These are phyloP conservation scores for Spathaspora girioi DNA, from an alignment of 805 yeast species.

Conservation along the genomic window DNA sequence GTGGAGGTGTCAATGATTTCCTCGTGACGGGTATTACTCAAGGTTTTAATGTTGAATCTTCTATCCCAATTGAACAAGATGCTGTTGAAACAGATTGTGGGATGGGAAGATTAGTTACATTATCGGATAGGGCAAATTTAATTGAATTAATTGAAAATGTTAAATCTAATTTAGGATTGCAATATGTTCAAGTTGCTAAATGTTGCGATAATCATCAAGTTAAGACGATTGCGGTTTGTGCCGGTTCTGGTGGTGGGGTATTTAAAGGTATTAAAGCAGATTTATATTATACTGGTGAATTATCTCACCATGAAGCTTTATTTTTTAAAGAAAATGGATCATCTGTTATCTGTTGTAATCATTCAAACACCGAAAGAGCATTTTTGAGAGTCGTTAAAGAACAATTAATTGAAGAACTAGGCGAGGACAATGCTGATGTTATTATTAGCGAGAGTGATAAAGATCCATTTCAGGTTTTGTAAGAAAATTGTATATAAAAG, in stretches of 20 bases:
- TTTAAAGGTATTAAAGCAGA: slow-evolving; percentile 63
- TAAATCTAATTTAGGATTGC: slow-evolving; percentile 51
- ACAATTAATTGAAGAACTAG: slow-evolving; percentile 46
- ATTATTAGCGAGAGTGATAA: slow-evolving; percentile 51
- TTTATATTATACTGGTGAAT: slow-evolving; percentile 83
- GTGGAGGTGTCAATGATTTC: slow-evolving; percentile 95
- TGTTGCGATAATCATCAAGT: slow-evolving; percentile 29
- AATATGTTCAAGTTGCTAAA: slow-evolving; percentile 60
- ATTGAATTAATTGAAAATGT: slow-evolving; percentile 44
- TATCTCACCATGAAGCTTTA: slow-evolving; percentile 90
- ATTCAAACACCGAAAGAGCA: slow-evolving; percentile 90
- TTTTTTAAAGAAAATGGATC: slow-evolving; percentile 67
- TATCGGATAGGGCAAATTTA: slow-evolving; percentile 43
- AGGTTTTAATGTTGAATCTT: slow-evolving; percentile 20
- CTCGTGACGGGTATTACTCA: slow-evolving; percentile 55
- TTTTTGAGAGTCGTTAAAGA: slow-evolving; percentile 54
- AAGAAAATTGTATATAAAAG: neutral
- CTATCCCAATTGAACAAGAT: slow-evolving; percentile 44
- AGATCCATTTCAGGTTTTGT: slow-evolving; percentile 55
- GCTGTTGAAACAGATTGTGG: slow-evolving; percentile 56
- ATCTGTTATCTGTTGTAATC: slow-evolving; percentile 76
- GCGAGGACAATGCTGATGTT: slow-evolving; percentile 36
- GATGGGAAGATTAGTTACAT: slow-evolving; percentile 69
- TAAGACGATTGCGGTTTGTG: slow-evolving; percentile 76
- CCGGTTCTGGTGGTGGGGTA: slow-evolving; percentile 89